A percentile compares a stretch with the other conserved stretches of the same genome.
phyloP scores from a whole-genome alignment of 352 stramenopile species.

The Thalassiosira hispida region DNA sequence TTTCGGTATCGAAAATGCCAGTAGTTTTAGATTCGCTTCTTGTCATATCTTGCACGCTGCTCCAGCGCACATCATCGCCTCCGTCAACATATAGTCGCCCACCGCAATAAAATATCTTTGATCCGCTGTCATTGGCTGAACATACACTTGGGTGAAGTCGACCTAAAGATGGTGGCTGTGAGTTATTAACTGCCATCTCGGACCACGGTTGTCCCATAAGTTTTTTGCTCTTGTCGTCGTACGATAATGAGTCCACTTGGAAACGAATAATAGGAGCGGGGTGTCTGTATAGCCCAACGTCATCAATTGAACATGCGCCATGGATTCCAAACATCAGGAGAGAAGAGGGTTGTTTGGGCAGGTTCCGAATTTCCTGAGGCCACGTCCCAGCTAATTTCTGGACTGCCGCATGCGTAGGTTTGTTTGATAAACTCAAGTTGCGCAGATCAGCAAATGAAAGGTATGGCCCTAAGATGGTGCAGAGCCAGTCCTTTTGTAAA shows the following conservation, averaged over 20 bases:
- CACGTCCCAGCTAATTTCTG: not conserved
- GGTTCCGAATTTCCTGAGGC: not conserved
- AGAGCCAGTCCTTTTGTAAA: not conserved
- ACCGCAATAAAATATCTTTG: constrained; percentile 1
- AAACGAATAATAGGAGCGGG: not conserved
- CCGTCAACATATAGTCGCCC: not conserved
- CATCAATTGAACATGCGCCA: no score
- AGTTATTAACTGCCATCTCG: not conserved
- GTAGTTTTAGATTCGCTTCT: not conserved
- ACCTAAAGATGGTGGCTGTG: not conserved
- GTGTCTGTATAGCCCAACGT: no score
- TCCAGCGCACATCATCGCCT: no score
- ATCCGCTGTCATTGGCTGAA: not conserved
- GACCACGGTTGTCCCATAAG: not conserved
- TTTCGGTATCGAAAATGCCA: not conserved
- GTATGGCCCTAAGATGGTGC: not conserved
- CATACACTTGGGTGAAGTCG: not conserved
- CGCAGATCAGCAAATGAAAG: not conserved
- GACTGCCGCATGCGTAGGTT: not conserved
- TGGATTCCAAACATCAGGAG: not conserved
- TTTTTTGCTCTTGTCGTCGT: not conserved
- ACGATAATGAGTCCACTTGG: not conserved
- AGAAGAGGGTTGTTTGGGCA: not conserved
- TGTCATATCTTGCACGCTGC: no score
- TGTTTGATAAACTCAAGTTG: not conserved